A percentile compares a stretch with the other conserved stretches of the same genome.
Evolutionary conservation across 23 red algal genomes (phyloP).

Genomic region (Gracilariopsis chorda): DNA sequence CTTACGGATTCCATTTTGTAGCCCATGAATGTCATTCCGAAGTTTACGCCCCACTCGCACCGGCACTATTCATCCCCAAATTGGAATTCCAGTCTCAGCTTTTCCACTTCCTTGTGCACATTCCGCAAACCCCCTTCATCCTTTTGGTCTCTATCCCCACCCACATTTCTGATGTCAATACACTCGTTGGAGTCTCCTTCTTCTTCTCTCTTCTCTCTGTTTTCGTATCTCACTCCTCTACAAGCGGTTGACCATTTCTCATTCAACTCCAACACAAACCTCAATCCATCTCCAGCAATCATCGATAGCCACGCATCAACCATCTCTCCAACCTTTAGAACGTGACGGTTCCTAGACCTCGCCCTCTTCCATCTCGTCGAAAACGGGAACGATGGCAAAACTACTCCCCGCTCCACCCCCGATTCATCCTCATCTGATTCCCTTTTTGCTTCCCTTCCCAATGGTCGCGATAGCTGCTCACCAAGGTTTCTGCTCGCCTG

Average conservation of each 20-base stretch:
- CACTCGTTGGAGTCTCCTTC: neutral
- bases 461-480: no score
- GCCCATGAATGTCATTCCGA: constrained; percentile 3
- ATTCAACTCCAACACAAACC: neutral
- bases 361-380: neutral
- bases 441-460: no score
- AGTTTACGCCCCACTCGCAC: neutral
- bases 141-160: neutral
- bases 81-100: neutral
- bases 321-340: neutral
- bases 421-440: no score
- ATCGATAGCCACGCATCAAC: neutral
- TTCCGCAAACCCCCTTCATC: neutral
- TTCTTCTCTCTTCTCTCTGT: neutral
- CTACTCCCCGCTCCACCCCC: no score
- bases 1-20: constrained; percentile 14
- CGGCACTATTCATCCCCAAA: neutral
- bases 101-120: neutral
- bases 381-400: neutral
- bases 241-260: neutral
- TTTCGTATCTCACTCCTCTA: neutral
- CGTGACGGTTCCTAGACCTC: neutral
- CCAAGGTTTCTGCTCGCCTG: no score
- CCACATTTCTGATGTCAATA: neutral
- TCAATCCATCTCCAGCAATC: neutral